Conservation (phyloP, 1,284 basidiomycete species). For the Somion occarium region DNA sequence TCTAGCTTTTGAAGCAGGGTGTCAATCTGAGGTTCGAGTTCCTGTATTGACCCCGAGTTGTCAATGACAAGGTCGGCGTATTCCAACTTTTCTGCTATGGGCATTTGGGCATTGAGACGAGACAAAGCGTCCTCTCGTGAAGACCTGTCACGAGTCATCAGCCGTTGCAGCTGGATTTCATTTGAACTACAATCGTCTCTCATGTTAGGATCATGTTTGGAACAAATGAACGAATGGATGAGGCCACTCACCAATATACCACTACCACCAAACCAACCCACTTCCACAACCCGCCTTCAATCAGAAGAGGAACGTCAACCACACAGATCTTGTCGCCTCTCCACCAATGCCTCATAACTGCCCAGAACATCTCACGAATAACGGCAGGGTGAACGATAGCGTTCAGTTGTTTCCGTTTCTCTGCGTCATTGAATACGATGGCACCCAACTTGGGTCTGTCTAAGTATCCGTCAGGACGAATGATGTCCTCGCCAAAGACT, state of each 20-base stretch:
- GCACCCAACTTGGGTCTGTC: constrained; percentile 83
- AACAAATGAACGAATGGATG: too few relatives aligned
- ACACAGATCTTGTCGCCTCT: constrained; percentile 76
- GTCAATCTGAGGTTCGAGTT: constrained; percentile 70
- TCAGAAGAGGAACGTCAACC: constrained; percentile 90
- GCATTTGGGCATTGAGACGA: constrained; percentile 78
- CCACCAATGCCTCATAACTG: constrained; percentile 72
- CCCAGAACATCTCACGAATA: constrained; percentile 67
- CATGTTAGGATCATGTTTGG: constrained; percentile 2
- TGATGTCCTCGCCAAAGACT: constrained; percentile 69
- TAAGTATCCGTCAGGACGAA: constrained; percentile 68
- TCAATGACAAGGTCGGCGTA: constrained; percentile 89
- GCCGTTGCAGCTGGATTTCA: constrained; percentile 75
- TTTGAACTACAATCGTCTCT: constrained; percentile 49
- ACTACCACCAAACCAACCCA: constrained; percentile 84
- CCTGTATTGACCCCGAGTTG: constrained; percentile 75
- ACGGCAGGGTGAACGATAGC: constrained; percentile 90
- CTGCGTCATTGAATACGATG: constrained; percentile 80
- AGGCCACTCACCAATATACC: constrained; percentile 75
- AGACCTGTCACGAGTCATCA: constrained; percentile 67
- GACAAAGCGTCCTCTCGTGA: constrained; percentile 59
- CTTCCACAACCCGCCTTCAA: constrained; percentile 87
- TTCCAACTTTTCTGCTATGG: constrained; percentile 73
- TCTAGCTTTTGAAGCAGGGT: constrained; percentile 56
- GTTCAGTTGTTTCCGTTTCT: constrained; percentile 74